Percentiles rank a stretch among this genome's conserved stretches.
phyloP scores from a whole-genome alignment of 352 stramenopile genomes.

The Globisporangium nagaii region DNA sequence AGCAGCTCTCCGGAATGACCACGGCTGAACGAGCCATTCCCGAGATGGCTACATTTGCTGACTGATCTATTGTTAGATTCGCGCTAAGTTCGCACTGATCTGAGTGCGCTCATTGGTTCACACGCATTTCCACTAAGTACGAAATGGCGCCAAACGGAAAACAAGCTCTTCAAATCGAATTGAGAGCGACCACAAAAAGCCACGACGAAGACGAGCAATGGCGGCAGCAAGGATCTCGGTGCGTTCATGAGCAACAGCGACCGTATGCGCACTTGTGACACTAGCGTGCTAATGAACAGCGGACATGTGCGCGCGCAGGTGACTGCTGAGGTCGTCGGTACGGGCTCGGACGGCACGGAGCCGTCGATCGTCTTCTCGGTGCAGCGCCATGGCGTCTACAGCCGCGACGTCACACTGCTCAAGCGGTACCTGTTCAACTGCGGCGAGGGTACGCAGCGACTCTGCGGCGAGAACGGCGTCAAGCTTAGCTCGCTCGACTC shows the following conservation, averaged over 20 bases:
- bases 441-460: conserved; percentile 57
- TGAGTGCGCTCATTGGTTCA: conserved; percentile 1
- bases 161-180: neutral
- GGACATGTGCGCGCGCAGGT: conserved; percentile 17
- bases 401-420: conserved; percentile 47
- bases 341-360: conserved; percentile 58
- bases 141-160: conserved; percentile 8
- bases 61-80: conserved; percentile 6
- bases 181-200: too few relatives aligned
- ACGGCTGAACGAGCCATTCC: neutral
- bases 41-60: conserved; percentile 1
- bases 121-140: conserved; percentile 3
- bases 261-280: too few relatives aligned
- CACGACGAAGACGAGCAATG: neutral
- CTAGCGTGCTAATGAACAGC: neutral
- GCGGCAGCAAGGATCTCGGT: conserved; percentile 9
- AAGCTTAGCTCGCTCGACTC: conserved; percentile 64
- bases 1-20: too few relatives aligned
- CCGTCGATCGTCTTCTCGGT: conserved; percentile 62
- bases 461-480: conserved; percentile 63
- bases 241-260: neutral
- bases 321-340: conserved; percentile 53
- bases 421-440: conserved; percentile 73
- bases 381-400: conserved; percentile 62
- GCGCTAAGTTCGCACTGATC: neutral